Base-by-base conservation (phyloP, 2,329 filamentous ascomycete species). In the Fusarium newnesense region DNA sequence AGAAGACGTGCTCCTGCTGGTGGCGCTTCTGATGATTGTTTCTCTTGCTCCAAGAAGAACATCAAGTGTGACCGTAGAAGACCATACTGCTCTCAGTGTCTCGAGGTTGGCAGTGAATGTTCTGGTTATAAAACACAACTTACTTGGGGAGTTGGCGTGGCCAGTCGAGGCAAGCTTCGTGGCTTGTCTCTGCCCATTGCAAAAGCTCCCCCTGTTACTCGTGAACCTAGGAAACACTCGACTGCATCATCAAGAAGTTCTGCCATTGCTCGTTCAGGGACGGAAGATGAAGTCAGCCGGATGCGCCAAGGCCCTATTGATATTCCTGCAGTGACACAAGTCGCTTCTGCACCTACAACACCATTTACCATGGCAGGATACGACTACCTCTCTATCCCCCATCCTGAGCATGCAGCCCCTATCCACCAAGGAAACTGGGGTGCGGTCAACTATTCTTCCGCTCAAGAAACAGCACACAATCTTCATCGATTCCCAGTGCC, bases 111-210 rank as follows among this genome's bases (percentile, higher is more conserved):
- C 74, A 95, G 94, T 81, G 95, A 97, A 80, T 98, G 96, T 85
- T 95, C 94, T 34, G 96, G 96, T 67, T 98, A 98, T 87, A 97
- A 97, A 85, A 98, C 96, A 21, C 95, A 96, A 77, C 87, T 98
- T 83, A 98, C 96, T 52, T 98, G 96, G 96, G 95, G 95, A 46
- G 94, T 98, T 53, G 96, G 96, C 58, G 96, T 98, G 67, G 96
- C 96, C 64, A 98, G 95, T 83, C 92, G 96, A 79, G 96, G 96
- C 80, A 98, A 98, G 86, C 90, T 98, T 72, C 91, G 96, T 70
- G 96, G 96, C 43, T 87, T 98, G 75, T 95, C 95, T 64, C 86
- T 97, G 65, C 90, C 90, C 66, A 87, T 92, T 70, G 90, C 89
- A 63, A 91, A 90, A 80, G 83, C 88, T 15, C 87, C 88, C 28